These are phyloP conservation scores for Aureobasidium musti DNA, from an alignment of 2,329 filamentous ascomycete genomes.

Conservation along the genomic window DNA sequence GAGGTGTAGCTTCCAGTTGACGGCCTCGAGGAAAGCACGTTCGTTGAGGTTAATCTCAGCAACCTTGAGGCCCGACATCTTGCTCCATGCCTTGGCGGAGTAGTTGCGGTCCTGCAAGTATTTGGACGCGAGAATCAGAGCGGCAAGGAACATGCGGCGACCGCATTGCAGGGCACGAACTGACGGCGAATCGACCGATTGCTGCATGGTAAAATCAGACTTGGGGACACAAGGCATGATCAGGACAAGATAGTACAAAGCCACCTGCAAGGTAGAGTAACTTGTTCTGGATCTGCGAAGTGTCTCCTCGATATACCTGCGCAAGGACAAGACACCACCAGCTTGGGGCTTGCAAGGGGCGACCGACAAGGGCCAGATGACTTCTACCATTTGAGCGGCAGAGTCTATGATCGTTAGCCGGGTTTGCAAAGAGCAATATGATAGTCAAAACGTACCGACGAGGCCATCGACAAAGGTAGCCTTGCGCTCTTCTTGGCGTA, in stretches of 20 bases:
- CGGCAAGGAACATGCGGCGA: constrained; percentile 94
- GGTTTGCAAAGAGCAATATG: not conserved
- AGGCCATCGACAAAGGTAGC: constrained; percentile 94
- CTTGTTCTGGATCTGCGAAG: constrained; percentile 91
- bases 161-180: constrained; percentile 88
- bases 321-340: constrained; percentile 75
- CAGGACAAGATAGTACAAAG: constrained; percentile 91
- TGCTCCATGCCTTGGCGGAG: constrained; percentile 96
- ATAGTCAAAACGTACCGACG: constrained; percentile 72
- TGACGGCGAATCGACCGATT: constrained; percentile 69
- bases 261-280: constrained; percentile 96
- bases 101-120: constrained; percentile 98
- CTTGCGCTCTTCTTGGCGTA: constrained; percentile 89
- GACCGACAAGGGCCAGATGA: constrained; percentile 92
- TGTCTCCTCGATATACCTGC: constrained; percentile 97
- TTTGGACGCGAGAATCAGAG: constrained; percentile 93
- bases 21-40: constrained; percentile 82
- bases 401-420: constrained; percentile 66
- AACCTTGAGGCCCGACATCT: constrained; percentile 94
- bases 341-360: constrained; percentile 60
- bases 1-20: constrained; percentile 95
- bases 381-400: constrained; percentile 94
- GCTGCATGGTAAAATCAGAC: constrained; percentile 83
- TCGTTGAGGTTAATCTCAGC: constrained; percentile 97
- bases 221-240: constrained; percentile 87